Evolutionary conservation across 2,329 filamentous ascomycete genomes (phyloP).

Genomic region (Cyphellophora europaea): DNA sequence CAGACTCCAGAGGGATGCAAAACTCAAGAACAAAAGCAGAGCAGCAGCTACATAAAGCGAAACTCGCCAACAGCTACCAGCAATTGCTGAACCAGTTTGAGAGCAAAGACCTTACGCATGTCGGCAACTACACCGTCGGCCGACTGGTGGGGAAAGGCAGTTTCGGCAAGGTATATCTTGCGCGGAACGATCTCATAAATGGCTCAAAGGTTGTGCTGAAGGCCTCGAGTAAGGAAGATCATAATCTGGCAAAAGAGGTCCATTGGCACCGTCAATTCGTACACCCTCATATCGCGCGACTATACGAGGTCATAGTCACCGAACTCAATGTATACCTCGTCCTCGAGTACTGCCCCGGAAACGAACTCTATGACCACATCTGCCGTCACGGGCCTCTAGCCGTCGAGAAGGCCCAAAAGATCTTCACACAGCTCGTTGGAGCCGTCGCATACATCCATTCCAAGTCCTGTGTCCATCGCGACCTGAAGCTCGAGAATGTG

Average conservation of each 20-base stretch:
- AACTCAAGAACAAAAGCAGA: conserved; percentile 43
- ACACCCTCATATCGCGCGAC: conserved; percentile 88
- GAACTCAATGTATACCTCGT: conserved; percentile 93
- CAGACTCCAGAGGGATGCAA: conserved; percentile 34
- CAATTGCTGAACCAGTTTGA: conserved; percentile 93
- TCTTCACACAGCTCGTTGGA: conserved; percentile 90
- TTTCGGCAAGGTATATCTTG: conserved; percentile 96
- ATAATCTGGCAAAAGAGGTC: conserved; percentile 92
- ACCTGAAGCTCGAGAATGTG: conserved; percentile 94
- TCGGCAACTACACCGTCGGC: conserved; percentile 90
- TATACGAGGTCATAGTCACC: conserved; percentile 98
- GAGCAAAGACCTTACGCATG: conserved; percentile 77
- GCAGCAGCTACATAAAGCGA: conserved; percentile 50
- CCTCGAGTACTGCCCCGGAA: conserved; percentile 90
- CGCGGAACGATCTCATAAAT: conserved; percentile 94
- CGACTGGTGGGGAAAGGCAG: conserved; percentile 93
- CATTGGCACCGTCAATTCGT: conserved; percentile 97
- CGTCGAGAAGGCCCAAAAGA: conserved; percentile 81
- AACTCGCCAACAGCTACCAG: conserved; percentile 97
- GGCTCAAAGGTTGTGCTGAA: conserved; percentile 99
- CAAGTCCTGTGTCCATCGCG: conserved; percentile 91
- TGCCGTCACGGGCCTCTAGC: conserved; percentile 77
- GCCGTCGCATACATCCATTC: conserved; percentile 92
- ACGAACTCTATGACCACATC: conserved; percentile 95
- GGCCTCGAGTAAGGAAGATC: conserved; percentile 90